Percentiles rank a stretch among this genome's conserved stretches.
Conservation (phyloP, 371 early-diverging fungal species). For the Zopfochytrium polystomum region DNA sequence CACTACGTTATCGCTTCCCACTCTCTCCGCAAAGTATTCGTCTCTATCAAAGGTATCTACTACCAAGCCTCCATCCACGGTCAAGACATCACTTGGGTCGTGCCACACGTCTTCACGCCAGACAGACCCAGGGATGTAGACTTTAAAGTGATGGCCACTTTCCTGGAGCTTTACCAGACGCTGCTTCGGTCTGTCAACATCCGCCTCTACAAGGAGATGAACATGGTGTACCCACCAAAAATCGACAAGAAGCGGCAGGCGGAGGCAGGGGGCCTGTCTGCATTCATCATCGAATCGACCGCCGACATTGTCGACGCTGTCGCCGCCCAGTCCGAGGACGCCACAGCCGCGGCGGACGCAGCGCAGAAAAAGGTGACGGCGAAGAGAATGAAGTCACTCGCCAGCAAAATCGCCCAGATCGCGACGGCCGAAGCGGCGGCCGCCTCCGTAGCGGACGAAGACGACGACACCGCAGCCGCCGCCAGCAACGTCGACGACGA, state of each 20-base stretch:
- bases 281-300: conserved; percentile 64
- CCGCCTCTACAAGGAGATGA: conserved; percentile 80
- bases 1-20: conserved; percentile 79
- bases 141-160: conserved; percentile 93
- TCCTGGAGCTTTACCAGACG: conserved; percentile 91
- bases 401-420: conserved; percentile 46
- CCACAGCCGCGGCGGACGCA: conserved; percentile 13
- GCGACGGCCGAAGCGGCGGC: conserved; percentile 28
- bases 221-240: conserved; percentile 86
- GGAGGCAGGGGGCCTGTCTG: conserved; percentile 68
- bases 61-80: conserved; percentile 96
- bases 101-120: conserved; percentile 91
- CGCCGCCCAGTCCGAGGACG: conserved; percentile 1
- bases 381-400: conserved; percentile 47
- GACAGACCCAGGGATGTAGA: conserved; percentile 91
- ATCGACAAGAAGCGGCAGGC: conserved; percentile 64
- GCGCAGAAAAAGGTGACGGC: conserved; percentile 46
- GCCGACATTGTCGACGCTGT: conserved; percentile 14
- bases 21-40: conserved; percentile 81
- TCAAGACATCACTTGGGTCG: conserved; percentile 90
- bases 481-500: too few species aligned
- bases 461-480: conserved; percentile 12
- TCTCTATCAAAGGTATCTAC: conserved; percentile 98
- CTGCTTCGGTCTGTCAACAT: conserved; percentile 93
- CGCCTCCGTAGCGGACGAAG: conserved; percentile 22